These are phyloP conservation scores for Trichophaea hybrida DNA, from an alignment of 2,329 filamentous ascomycete species.

Conservation along the genomic window DNA sequence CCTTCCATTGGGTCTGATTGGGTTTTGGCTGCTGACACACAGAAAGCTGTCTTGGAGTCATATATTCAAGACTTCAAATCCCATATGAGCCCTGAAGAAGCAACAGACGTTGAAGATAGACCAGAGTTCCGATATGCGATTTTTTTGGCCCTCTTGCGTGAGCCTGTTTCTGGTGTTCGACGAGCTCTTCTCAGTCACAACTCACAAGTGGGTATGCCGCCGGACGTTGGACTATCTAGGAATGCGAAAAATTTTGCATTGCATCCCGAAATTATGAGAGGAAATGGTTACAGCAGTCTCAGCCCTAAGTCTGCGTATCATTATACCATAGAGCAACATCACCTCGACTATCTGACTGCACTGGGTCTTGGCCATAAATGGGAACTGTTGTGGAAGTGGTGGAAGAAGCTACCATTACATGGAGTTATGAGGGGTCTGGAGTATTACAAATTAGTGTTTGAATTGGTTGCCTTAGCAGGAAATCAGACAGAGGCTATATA, in stretches of 20 bases:
- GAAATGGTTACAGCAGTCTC: background rate
- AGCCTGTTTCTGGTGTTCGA: background rate
- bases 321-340: conserved; percentile 13
- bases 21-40: background rate
- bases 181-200: conserved; percentile 6
- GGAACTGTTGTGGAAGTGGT: conserved; percentile 19
- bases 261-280: background rate
- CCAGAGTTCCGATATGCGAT: conserved; percentile 14
- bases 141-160: conserved; percentile 9
- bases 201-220: background rate
- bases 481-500: conserved; percentile 19
- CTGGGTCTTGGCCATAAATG: conserved; percentile 12
- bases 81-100: conserved; percentile 1
- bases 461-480: conserved; percentile 19
- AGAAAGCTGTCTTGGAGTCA: background rate
- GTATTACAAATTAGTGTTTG: conserved; percentile 17
- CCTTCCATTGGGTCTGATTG: background rate
- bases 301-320: background rate
- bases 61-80: conserved; percentile 8
- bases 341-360: conserved; percentile 6
- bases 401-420: conserved; percentile 20
- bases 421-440: conserved; percentile 15
- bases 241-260: background rate
- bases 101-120: background rate
- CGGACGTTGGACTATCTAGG: background rate